Percentiles rank a stretch among this genome's conserved stretches.
These are phyloP conservation scores for Solanum aculeatissimum DNA, from an alignment of 305 asterid species.

Conservation along the genomic window DNA sequence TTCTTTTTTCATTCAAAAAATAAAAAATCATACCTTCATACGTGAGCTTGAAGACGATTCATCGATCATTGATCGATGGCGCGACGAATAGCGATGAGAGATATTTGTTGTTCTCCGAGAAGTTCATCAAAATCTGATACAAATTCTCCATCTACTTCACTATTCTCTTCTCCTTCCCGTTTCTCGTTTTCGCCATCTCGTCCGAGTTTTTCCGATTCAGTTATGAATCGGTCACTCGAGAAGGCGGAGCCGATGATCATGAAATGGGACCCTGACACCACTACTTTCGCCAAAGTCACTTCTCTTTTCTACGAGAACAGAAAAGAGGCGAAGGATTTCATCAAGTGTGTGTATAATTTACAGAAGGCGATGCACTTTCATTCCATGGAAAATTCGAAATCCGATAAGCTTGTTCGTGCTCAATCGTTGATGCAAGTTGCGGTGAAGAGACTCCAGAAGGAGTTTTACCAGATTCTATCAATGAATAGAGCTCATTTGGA, in stretches of 20 bases:
- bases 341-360: constrained; percentile 38
- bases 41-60: not conserved
- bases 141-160: not conserved
- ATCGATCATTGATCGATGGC: not conserved
- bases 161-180: constrained; percentile 27
- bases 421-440: constrained; percentile 69
- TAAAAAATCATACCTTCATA: too few species aligned
- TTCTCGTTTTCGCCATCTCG: constrained; percentile 39
- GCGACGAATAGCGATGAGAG: constrained; percentile 57
- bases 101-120: constrained; percentile 34
- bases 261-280: constrained; percentile 57
- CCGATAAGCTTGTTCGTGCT: constrained; percentile 43
- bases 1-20: not conserved
- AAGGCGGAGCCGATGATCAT: constrained; percentile 45
- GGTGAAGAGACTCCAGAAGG: constrained; percentile 67
- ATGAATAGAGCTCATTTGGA: constrained; percentile 71
- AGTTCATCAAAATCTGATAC: not conserved
- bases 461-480: constrained; percentile 74
- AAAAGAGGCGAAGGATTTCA: constrained; percentile 52
- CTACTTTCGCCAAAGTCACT: constrained; percentile 45
- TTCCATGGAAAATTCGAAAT: constrained; percentile 31
- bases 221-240: constrained; percentile 59
- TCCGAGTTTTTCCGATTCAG: constrained; percentile 53
- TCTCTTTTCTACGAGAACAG: constrained; percentile 68
- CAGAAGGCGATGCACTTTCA: constrained; percentile 65